phyloP scores from a whole-genome alignment of 2,329 filamentous ascomycete genomes.

The Fusarium piperis region DNA sequence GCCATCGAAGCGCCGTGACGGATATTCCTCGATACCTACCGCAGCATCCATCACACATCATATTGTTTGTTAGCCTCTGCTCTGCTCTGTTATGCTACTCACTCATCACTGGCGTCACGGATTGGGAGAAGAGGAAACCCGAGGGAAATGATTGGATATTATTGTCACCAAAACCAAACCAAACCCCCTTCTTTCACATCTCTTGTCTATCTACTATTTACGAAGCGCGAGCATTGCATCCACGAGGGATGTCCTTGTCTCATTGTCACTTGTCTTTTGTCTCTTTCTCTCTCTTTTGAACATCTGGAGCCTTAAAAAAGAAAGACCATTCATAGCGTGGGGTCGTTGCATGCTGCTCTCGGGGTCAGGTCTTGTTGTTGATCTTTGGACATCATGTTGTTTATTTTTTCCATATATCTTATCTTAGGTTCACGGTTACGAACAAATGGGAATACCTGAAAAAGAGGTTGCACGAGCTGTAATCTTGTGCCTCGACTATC shows the following conservation, averaged over 20 bases:
- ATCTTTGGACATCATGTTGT: conserved; percentile 10
- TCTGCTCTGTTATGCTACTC: conserved; percentile 5
- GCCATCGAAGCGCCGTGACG: conserved; percentile 22
- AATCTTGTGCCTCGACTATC: neutral
- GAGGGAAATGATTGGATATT: neutral
- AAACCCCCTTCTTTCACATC: conserved; percentile 15
- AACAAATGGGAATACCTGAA: conserved; percentile 37
- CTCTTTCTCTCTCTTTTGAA: neutral
- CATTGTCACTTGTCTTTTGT: conserved; percentile 8
- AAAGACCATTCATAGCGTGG: conserved; percentile 41
- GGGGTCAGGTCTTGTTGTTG: conserved; percentile 23
- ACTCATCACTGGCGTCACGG: conserved; percentile 34
- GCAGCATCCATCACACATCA: conserved; percentile 6
- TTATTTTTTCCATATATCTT: conserved; percentile 19
- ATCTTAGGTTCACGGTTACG: conserved; percentile 36
- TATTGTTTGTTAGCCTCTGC: conserved; percentile 21
- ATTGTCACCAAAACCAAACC: neutral
- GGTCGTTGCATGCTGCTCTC: conserved; percentile 35
- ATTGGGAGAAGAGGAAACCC: conserved; percentile 16
- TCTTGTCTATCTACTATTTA: conserved; percentile 22
- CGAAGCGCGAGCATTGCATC: conserved; percentile 31
- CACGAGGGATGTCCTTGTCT: conserved; percentile 24
- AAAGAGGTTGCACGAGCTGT: conserved; percentile 22
- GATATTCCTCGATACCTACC: neutral
- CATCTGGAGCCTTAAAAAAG: conserved; percentile 31